phyloP scores from a whole-genome alignment of 805 yeast genomes.

The Priceomyces medius region DNA sequence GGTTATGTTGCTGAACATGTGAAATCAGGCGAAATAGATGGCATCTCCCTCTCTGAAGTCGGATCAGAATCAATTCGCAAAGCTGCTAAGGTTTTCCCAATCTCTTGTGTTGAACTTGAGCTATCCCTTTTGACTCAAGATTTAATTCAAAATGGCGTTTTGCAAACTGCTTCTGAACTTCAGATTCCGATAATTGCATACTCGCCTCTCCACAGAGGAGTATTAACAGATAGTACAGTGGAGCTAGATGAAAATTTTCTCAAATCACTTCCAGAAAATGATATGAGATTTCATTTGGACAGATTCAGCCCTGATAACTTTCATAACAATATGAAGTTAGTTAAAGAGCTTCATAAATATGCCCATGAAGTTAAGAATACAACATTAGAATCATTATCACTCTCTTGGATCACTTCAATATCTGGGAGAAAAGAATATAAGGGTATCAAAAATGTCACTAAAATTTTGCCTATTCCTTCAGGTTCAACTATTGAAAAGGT shows the following conservation, averaged over 20 bases:
- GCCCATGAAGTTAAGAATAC: conserved; percentile 49
- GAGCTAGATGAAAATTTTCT: conserved; percentile 29
- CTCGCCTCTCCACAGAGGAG: conserved; percentile 81
- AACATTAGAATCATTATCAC: conserved; percentile 53
- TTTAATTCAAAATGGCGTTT: conserved; percentile 60
- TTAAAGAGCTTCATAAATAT: conserved; percentile 47
- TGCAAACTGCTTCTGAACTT: conserved; percentile 54
- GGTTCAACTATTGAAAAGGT: conserved; percentile 61
- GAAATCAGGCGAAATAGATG: conserved; percentile 64
- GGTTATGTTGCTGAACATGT: conserved; percentile 56
- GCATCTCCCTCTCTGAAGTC: conserved; percentile 74
- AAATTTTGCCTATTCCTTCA: conserved; percentile 78
- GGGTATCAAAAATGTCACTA: conserved; percentile 45
- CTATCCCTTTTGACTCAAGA: conserved; percentile 70
- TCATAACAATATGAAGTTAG: conserved; percentile 49
- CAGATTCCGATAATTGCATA: conserved; percentile 72
- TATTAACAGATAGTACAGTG: conserved; percentile 62
- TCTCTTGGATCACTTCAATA: conserved; percentile 53
- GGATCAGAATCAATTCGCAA: conserved; percentile 57
- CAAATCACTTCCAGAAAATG: conserved; percentile 54
- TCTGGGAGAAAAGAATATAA: conserved; percentile 58
- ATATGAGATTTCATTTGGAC: conserved; percentile 50
- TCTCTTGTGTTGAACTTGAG: conserved; percentile 76
- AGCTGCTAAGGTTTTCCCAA: conserved; percentile 56
- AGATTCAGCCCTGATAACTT: conserved; percentile 61